Evolutionary conservation across 2,329 filamentous ascomycete species (phyloP), one percentile per base, ranked within the genome.

Genomic region (Drechslerella coelobrocha): DNA sequence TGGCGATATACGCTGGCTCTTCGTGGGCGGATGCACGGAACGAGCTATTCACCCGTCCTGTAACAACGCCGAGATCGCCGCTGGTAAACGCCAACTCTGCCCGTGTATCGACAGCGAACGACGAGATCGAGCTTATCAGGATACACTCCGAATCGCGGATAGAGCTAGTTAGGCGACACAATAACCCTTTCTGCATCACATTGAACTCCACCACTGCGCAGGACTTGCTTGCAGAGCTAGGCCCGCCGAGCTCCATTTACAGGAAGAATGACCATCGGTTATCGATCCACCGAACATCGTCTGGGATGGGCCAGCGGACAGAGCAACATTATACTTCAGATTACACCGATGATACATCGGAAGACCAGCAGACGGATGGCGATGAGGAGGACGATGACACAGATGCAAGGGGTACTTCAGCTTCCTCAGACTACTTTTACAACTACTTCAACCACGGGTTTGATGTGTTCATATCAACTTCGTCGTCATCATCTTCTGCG

Each of bases 391-490:
- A 81, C 2, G 80, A 81, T 0, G 81, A 63, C 27, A 73, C 78
- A 55, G 78, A 79, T 27, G 82, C 73, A 81, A 27, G 65, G 37
- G 65, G 65, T 9, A 17, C 54, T 39, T 83, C 78, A 74, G 87
- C 79, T 2, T 85, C 87, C 0, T 84, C 86, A 2, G 91, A 95
- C 77, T 92, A 88, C 73, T 99, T 97, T 78, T 97, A 94, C 80
- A 97, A 97, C 78, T 99, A 99, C 78, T 99, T 97, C 77, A 89
- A 93, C 74, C 88, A 96, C 72, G 94, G 94, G 1, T 95, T 99
- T 77, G 94, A 99, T 78, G 85, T 97, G 8, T 83, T 97, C 3
- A 85, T 99, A n/a, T 96, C 93, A 0, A 86, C 87, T 27, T 89
- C 90, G 0, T 86, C 85, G 0, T 78, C 83, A 3, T 82, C 88